A percentile compares a stretch with the other conserved stretches of the same genome.
Conservation (phyloP, 2,329 filamentous ascomycete genomes). For the Aspergillus sp. region DNA sequence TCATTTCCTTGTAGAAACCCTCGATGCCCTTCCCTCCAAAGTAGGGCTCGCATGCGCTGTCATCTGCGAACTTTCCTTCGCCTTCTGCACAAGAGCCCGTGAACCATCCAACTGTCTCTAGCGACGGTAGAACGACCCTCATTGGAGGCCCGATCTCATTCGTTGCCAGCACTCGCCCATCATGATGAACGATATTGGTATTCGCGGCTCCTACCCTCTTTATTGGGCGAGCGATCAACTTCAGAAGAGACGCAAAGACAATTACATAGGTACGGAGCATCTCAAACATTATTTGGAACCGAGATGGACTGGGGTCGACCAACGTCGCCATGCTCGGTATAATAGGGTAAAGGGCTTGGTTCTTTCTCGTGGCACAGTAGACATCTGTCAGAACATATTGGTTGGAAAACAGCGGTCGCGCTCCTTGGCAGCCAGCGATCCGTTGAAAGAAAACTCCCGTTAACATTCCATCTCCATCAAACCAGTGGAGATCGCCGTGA, state of each 20-base stretch:
- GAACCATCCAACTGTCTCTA: slow-evolving; percentile 72
- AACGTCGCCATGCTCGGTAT: slow-evolving; percentile 61
- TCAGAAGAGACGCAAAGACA: slow-evolving; percentile 57
- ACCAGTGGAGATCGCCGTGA: slow-evolving; percentile 68
- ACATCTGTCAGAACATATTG: slow-evolving; percentile 69
- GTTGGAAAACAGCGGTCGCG: slow-evolving; percentile 66
- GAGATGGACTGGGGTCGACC: background rate
- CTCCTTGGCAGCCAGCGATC: slow-evolving; percentile 38
- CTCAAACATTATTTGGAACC: background rate
- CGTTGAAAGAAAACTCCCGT: slow-evolving; percentile 62
- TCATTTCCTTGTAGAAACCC: slow-evolving; percentile 34
- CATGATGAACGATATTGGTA: slow-evolving; percentile 65
- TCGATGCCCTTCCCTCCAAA: slow-evolving; percentile 14
- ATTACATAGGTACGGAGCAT: slow-evolving; percentile 31
- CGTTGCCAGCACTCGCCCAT: slow-evolving; percentile 66
- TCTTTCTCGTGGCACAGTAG: slow-evolving; percentile 55
- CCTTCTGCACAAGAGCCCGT: slow-evolving; percentile 58
- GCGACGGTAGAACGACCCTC: slow-evolving; percentile 59
- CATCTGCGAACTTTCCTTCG: slow-evolving; percentile 6
- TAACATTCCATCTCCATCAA: slow-evolving; percentile 74
- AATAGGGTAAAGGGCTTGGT: slow-evolving; percentile 55
- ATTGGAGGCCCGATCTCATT: slow-evolving; percentile 72
- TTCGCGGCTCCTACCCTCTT: slow-evolving; percentile 71
- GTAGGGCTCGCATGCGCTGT: background rate
- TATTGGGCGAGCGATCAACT: slow-evolving; percentile 55